Evolutionary conservation across 1,284 basidiomycete species (phyloP).

Genomic region (Malassezia caprae): DNA sequence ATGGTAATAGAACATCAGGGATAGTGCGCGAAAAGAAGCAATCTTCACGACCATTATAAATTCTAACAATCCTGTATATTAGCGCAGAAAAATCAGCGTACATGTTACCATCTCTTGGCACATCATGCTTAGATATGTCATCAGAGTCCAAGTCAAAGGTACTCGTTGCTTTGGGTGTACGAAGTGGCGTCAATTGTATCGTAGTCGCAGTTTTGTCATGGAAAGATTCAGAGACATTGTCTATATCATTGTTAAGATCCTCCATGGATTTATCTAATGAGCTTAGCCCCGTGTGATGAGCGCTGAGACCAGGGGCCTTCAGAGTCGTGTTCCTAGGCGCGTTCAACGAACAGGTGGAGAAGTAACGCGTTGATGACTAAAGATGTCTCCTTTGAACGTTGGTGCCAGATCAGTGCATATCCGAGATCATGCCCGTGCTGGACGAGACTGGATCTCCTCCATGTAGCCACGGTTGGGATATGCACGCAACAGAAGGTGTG

Average conservation of each 20-base stretch:
- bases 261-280: background rate
- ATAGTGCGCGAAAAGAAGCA: constrained; percentile 1
- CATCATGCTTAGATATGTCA: background rate
- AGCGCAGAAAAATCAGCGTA: background rate
- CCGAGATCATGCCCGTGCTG: background rate
- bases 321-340: no score
- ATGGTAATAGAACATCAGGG: background rate
- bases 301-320: background rate
- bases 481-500: background rate
- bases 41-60: constrained; percentile 4
- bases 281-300: background rate
- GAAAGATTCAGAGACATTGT: background rate
- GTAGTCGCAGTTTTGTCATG: background rate
- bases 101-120: background rate
- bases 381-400: background rate
- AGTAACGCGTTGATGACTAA: background rate
- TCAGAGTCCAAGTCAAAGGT: background rate
- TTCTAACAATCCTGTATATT: constrained; percentile 1
- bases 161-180: background rate
- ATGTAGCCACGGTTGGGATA: background rate
- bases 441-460: background rate
- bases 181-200: background rate
- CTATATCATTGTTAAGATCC: background rate
- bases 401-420: background rate
- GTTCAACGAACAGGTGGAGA: background rate